Evolutionary conservation across 2,329 filamentous ascomycete species (phyloP), one percentile per base, ranked within the genome.

Genomic region (Nemania sp.): DNA sequence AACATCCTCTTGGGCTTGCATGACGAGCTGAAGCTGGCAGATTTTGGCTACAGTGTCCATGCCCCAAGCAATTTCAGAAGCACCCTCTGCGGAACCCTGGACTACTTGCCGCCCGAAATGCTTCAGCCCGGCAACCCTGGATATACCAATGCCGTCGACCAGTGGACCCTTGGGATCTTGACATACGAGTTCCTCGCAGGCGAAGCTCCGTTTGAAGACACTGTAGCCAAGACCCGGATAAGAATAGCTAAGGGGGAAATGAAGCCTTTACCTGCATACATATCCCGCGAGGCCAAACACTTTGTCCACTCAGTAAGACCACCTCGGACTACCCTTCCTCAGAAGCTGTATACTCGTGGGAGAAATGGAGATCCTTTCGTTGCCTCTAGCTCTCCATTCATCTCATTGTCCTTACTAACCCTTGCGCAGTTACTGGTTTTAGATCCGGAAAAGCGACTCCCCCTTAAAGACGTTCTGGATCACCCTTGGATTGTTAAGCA

Each of bases 401-500:
- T 8, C 23, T 14, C 3, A 33, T 41, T 42, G 42, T 33, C 23
- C 69, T 39, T 59, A 28, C 33, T 46, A 28, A 41, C 41, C 26
- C 45, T 30, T 11, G 3, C 5, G 36, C 72, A 89, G 89, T 77
- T 96, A 30, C 82, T 99, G 36, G 91, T 96, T 17, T 80, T 97
- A 48, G 91, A 97, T 68, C 93, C 94, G 0, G 90, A 95, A 66
- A 95, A 96, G 78, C 81, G 94, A 61, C 89, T 99, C 62, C 83
- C 91, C 3, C 82, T 97, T 8, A 90, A 96, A 19, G 86, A 95
- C 53, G 88, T 97, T 26, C 86, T 92, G 70, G 80, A 81, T 44
- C 94, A 97, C 71, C 93, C 93, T 15, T 99, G 94, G 94, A 96
- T 99, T 66, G 72, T 97, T 62, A 97, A 97, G 78, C 89, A 97